Base-by-base conservation (phyloP, 305 asterid species). In the Rubia balearica region DNA sequence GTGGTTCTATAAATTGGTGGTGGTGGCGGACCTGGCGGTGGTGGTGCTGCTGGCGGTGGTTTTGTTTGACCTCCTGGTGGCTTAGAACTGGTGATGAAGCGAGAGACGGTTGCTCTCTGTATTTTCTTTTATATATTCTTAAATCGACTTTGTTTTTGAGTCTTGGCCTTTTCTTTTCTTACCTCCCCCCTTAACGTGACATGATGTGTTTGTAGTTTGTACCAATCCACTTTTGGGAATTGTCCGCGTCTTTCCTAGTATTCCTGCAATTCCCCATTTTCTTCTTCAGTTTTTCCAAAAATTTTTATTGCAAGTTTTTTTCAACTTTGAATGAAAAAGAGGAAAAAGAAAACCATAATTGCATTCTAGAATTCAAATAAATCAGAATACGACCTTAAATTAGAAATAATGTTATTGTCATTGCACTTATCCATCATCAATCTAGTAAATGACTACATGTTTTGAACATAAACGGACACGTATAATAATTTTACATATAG, bases 21-120 rank as follows among this genome's bases (percentile, higher is more conserved):
- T 59, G 65, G 41, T 60, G 53, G 68, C n/a, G 76, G 76, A 45
- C 72, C 74, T 40, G 66, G 7, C 17, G 71, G 78, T 62, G 72
- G 62, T 72, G 76, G 76, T 59, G 75, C 74, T 40, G 66, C 1
- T 51, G 71, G 78, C 55, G 72, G 62, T 72, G 80, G 71, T 78
- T 81, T 81, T 78, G 85, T 81, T 81, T 78, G 85, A 78, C 85
- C 79, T 74, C 82, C 77, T 74, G 43, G 43, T 41, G 57, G 67
- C 43, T 55, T 65, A 46, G 59, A 69, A 66, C 69, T 36, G 70
- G 65, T 51, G 71, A 69, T 60, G 76, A 70, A 70, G 79, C 57
- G 61, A 46, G 77, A 67, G 66, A 75, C 71, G 69, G 74, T 69
- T 67, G 67, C 71, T 30, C 56, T 70, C 68, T 24, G 61, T 61